phyloP scores from a whole-genome alignment of 495 filamentous ascomycete genomes.

The Penicillium antarcticum region DNA sequence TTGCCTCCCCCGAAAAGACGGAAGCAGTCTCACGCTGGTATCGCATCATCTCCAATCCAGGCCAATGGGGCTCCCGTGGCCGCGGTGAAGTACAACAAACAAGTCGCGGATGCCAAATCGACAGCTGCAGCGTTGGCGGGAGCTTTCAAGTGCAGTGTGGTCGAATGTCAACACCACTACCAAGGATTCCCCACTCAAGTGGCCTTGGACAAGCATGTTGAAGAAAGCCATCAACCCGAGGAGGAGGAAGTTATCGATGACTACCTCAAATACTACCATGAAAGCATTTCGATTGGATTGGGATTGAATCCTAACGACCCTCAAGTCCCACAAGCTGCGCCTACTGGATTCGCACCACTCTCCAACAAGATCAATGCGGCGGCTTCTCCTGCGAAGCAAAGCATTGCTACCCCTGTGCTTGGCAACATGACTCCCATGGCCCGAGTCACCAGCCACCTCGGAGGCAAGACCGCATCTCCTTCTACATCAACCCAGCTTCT shows the following conservation, averaged over 20 bases:
- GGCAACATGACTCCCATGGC: conserved; percentile 39
- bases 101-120: conserved; percentile 32
- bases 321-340: conserved; percentile 16
- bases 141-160: conserved; percentile 41
- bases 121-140: conserved; percentile 25
- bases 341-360: conserved; percentile 6
- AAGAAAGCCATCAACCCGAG: conserved; percentile 41
- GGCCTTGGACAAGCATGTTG: conserved; percentile 46
- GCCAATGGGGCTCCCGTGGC: conserved; percentile 20
- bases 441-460: conserved; percentile 36
- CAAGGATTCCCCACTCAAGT: conserved; percentile 44
- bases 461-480: conserved; percentile 38
- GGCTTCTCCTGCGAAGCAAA: conserved; percentile 34
- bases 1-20: conserved; percentile 62
- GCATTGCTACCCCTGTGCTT: conserved; percentile 35
- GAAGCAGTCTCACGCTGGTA: conserved; percentile 44
- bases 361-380: conserved; percentile 20
- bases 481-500: conserved; percentile 37
- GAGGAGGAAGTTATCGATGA: conserved; percentile 44
- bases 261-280: conserved; percentile 44
- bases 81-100: conserved; percentile 35
- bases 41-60: conserved; percentile 29
- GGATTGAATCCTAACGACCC: conserved; percentile 31
- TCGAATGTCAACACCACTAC: conserved; percentile 42
- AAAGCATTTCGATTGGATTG: conserved; percentile 39